Conservation (phyloP, 1,284 basidiomycete genomes). For the Rhodotorula sp. region DNA sequence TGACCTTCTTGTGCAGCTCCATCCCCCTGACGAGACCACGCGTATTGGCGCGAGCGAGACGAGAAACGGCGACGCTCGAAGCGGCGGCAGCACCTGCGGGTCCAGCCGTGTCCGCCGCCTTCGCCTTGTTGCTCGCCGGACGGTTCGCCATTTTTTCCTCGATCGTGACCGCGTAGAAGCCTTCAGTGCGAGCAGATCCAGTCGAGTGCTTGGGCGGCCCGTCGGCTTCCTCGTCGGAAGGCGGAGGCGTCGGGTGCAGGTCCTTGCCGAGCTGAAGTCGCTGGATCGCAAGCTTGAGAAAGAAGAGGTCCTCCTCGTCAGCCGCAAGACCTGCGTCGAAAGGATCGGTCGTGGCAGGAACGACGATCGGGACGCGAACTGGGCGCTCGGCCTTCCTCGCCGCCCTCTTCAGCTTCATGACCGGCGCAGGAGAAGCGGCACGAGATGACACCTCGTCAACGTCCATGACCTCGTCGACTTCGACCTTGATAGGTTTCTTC, state of each 20-base stretch:
- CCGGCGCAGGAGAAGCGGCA: background rate
- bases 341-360: slow-evolving; percentile 58
- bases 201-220: slow-evolving; percentile 61
- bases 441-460: slow-evolving; percentile 16
- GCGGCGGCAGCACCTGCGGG: slow-evolving; percentile 43
- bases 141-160: slow-evolving; percentile 86
- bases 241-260: slow-evolving; percentile 37
- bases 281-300: slow-evolving; percentile 66
- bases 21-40: slow-evolving; percentile 87
- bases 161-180: slow-evolving; percentile 90
- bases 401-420: background rate
- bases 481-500: background rate
- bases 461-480: slow-evolving; percentile 6
- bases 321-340: slow-evolving; percentile 62
- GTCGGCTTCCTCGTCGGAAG: slow-evolving; percentile 34
- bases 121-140: slow-evolving; percentile 59
- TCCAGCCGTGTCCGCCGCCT: slow-evolving; percentile 46
- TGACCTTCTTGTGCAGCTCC: slow-evolving; percentile 78
- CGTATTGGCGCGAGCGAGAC: slow-evolving; percentile 89
- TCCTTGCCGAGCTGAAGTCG: slow-evolving; percentile 46
- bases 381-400: slow-evolving; percentile 14
- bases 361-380: slow-evolving; percentile 4
- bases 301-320: slow-evolving; percentile 92
- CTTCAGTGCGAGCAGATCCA: slow-evolving; percentile 86
- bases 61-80: slow-evolving; percentile 54